Percentiles rank a stretch among this genome's conserved stretches.
Conservation (phyloP, 495 filamentous ascomycete genomes). For the Mycothermus thermophilus region DNA sequence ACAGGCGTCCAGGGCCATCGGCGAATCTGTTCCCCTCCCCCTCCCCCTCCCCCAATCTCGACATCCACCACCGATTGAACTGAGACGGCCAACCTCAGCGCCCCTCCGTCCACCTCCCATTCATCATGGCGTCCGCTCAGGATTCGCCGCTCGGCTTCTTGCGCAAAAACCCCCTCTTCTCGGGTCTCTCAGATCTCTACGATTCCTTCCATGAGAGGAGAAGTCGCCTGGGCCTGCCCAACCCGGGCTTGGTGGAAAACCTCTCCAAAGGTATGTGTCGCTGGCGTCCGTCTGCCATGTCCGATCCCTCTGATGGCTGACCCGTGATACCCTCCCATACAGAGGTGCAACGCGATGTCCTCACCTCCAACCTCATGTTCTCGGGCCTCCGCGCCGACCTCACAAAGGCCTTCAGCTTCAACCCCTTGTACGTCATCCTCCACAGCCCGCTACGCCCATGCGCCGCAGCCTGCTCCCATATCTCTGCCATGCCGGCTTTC, state of each 20-base stretch:
- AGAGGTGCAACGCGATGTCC: constrained; percentile 89
- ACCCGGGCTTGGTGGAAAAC: constrained; percentile 85
- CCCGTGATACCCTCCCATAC: constrained; percentile 6
- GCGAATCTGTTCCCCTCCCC: no score
- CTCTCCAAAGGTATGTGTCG: constrained; percentile 45
- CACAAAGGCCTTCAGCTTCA: constrained; percentile 85
- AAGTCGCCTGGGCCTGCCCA: constrained; percentile 72
- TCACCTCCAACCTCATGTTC: constrained; percentile 92
- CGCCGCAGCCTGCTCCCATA: not conserved
- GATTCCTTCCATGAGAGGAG: constrained; percentile 70
- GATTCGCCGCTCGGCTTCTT: constrained; percentile 52
- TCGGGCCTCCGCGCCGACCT: constrained; percentile 86
- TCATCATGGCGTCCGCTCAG: constrained; percentile 30
- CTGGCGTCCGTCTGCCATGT: not conserved
- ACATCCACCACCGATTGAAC: no score
- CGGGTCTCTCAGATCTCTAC: constrained; percentile 63
- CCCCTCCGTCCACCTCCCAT: no score
- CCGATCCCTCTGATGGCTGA: no score
- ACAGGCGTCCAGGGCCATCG: no score
- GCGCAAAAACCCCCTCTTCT: constrained; percentile 55
- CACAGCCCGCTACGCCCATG: not conserved
- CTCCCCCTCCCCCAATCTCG: no score
- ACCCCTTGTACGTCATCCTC: constrained; percentile 43
- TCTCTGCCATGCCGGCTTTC: not conserved
- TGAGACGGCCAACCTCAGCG: no score